phyloP scores from a whole-genome alignment of 140 eudicot species.

The Cichorium intybus region DNA sequence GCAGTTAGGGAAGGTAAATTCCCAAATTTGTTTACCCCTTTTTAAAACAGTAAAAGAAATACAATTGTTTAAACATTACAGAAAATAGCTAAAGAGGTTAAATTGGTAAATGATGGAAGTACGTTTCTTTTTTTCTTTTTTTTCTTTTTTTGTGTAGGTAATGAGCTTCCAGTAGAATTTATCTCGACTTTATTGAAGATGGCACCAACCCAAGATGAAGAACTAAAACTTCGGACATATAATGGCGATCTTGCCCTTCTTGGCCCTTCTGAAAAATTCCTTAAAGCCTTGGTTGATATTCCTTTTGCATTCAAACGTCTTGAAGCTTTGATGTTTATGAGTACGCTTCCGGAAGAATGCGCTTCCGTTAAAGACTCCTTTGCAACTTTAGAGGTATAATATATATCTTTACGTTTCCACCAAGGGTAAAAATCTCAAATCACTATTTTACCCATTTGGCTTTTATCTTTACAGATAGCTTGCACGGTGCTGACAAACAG shows the following conservation, averaged over 20 bases:
- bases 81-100: neutral
- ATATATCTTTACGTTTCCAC: neutral
- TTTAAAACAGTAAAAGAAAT: neutral
- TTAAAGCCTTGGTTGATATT: slow-evolving; percentile 70
- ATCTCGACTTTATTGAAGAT: slow-evolving; percentile 66
- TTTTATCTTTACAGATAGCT: slow-evolving; percentile 52
- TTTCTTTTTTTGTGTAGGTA: slow-evolving; percentile 36
- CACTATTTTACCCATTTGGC: neutral
- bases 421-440: neutral
- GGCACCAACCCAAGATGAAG: slow-evolving; percentile 95
- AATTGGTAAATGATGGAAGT: neutral
- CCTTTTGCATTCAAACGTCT: slow-evolving; percentile 88
- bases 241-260: slow-evolving; percentile 60
- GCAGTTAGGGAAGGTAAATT: slow-evolving; percentile 74
- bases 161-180: slow-evolving; percentile 78
- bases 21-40: neutral
- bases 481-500: slow-evolving; percentile 73
- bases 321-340: slow-evolving; percentile 65
- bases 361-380: slow-evolving; percentile 56
- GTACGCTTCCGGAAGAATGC: slow-evolving; percentile 61
- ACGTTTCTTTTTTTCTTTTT: neutral
- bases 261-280: slow-evolving; percentile 86
- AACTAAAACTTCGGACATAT: slow-evolving; percentile 60
- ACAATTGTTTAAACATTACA: neutral
- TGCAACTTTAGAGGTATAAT: slow-evolving; percentile 57